Conservation (phyloP, 768 basidiomycete species). For the Rhizopogon rudus region DNA sequence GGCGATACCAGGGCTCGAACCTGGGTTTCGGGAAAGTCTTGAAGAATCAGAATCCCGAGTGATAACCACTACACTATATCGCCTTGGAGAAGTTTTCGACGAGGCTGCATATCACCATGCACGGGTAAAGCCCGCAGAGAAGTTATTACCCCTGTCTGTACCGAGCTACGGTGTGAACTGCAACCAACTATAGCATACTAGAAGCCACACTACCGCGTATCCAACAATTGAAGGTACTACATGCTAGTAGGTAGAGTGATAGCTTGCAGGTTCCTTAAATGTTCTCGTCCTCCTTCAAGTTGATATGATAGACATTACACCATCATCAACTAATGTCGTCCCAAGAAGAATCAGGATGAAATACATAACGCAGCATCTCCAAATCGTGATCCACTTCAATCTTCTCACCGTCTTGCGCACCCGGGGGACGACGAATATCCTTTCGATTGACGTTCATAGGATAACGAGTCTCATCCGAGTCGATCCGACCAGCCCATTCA, state of each 20-base stretch:
- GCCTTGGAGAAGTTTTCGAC: background rate
- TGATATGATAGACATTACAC: no score
- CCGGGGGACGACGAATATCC: background rate
- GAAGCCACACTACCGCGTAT: no score
- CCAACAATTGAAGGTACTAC: no score
- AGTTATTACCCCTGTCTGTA: no score
- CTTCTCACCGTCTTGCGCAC: background rate
- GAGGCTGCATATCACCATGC: no score
- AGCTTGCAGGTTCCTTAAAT: no score
- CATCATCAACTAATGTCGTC: no score
- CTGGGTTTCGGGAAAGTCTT: constrained; percentile 1
- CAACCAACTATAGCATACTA: no score
- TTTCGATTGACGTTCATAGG: background rate
- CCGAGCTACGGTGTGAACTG: no score
- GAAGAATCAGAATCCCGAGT: background rate
- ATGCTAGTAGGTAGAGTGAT: no score
- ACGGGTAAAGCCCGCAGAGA: no score
- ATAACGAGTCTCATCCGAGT: background rate
- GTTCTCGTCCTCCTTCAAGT: no score
- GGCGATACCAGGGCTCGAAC: constrained; percentile 3
- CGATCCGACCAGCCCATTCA: background rate
- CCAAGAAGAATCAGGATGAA: background rate
- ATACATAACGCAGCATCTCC: background rate
- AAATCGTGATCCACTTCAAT: background rate
- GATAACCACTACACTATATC: constrained; percentile 4